phyloP scores from a whole-genome alignment of 768 basidiomycete species.

The Rhodocollybia butyracea region DNA sequence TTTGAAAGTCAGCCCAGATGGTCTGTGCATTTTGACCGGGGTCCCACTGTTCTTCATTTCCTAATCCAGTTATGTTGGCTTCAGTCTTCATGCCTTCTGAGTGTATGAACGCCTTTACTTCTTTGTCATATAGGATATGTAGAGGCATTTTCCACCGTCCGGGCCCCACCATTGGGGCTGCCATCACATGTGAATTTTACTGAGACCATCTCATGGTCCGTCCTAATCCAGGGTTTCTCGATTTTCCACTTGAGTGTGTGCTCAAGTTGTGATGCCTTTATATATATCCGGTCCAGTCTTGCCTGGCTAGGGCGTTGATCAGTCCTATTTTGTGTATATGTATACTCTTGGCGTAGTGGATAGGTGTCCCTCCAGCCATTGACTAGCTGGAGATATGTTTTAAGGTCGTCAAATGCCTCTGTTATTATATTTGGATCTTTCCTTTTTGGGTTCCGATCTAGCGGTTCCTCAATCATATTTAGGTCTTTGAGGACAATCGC shows the following conservation, averaged over 20 bases:
- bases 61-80: neutral
- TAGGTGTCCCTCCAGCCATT: slow-evolving; percentile 31
- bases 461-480: slow-evolving; percentile 37
- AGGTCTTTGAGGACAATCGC: slow-evolving; percentile 38
- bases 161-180: slow-evolving; percentile 23
- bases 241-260: too few relatives aligned
- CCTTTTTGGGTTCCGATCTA: slow-evolving; percentile 10
- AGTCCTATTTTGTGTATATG: slow-evolving; percentile 19
- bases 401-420: slow-evolving; percentile 19
- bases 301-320: slow-evolving; percentile 16
- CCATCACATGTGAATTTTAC: slow-evolving; percentile 16
- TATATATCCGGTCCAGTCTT: slow-evolving; percentile 35
- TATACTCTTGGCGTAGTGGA: slow-evolving; percentile 20
- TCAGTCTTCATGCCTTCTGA: too few relatives aligned
- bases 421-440: slow-evolving; percentile 19
- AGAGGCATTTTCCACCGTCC: slow-evolving; percentile 31
- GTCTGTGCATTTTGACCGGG: slow-evolving; percentile 7
- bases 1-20: slow-evolving; percentile 8
- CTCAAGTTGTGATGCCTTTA: slow-evolving; percentile 14
- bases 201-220: slow-evolving; percentile 31
- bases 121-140: too few relatives aligned
- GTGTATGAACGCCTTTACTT: too few relatives aligned
- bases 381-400: slow-evolving; percentile 10
- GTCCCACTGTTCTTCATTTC: neutral
- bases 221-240: slow-evolving; percentile 13